Conservation (phyloP, 176 grass and related monocot species). For the Carex littledalei region DNA sequence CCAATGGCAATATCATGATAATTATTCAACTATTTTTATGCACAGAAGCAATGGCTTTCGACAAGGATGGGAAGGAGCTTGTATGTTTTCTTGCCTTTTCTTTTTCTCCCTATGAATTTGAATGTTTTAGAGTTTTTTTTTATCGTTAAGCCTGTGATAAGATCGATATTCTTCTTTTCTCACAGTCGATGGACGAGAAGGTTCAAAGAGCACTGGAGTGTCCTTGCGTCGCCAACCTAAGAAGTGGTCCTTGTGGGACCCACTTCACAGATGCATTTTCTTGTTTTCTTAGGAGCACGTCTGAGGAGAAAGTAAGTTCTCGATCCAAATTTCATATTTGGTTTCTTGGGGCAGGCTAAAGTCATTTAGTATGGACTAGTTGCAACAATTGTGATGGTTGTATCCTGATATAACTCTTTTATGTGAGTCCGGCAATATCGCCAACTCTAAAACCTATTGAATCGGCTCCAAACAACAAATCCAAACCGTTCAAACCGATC, state of each 20-base stretch:
- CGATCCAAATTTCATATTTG: slow-evolving; percentile 4
- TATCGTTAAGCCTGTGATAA: background rate
- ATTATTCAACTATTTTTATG: slow-evolving; percentile 14
- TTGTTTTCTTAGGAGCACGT: slow-evolving; percentile 77
- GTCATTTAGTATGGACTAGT: background rate
- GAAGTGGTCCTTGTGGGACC: slow-evolving; percentile 81
- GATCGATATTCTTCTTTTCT: slow-evolving; percentile 22
- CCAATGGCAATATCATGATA: slow-evolving; percentile 21
- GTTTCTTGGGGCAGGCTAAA: background rate
- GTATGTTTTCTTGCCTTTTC: slow-evolving; percentile 33
- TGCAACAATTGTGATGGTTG: background rate
- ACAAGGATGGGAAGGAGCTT: slow-evolving; percentile 38
- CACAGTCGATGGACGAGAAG: slow-evolving; percentile 74
- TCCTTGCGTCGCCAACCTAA: slow-evolving; percentile 81
- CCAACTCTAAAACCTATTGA: no score
- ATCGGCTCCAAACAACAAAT: no score
- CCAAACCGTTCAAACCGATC: no score
- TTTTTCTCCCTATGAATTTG: background rate
- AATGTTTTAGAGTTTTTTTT: background rate
- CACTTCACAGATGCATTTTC: slow-evolving; percentile 75
- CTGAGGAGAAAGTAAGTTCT: slow-evolving; percentile 71
- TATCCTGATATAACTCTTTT: background rate
- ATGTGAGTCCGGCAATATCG: no score
- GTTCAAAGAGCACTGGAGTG: slow-evolving; percentile 83
- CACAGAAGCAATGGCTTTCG: slow-evolving; percentile 69